Base-by-base conservation (phyloP, 2,329 filamentous ascomycete species). In the Pseudogymnoascus sp. region DNA sequence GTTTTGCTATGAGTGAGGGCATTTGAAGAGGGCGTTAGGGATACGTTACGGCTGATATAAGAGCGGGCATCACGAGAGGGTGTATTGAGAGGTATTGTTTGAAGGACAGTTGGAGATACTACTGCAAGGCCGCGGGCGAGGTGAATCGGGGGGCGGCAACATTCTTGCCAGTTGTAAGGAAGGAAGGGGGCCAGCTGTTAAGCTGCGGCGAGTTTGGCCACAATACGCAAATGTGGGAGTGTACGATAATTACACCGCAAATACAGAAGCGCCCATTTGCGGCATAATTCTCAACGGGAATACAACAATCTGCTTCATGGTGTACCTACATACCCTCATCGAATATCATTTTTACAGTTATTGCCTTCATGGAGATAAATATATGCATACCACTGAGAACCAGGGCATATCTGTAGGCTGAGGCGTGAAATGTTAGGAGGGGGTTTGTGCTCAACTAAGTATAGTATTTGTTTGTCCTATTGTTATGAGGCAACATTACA, bases 1-100 rank as follows among this genome's bases (percentile, higher is more conserved):
- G 70, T 8, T 72, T 73, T 62, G 58, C 44, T n/a, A 61, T 71
- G 62, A 68, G 67, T 61, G 60, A 66, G 48, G 65, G 61, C 9
- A 59, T 38, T 31, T 39, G 58, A 39, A 39, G 36, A 59, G 33
- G 15, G 10, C n/a, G n/a, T 33, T 55, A 29, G 29, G 3, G 29
- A 17, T 55, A 35, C 29, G 48, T 35, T 35, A 17, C 44, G 8
- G 29, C 35, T 55, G 29, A 17, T 55, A 33, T 15, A 55, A 21
- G 48, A 55, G 27, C 15, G 44, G 44, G 4, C 44, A 25, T 55
- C 9, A 35, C 9, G 48, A 33, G 27, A 17, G 48, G 4, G 29
- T 21, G 15, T 9, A 35, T 33, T 29, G 13, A 12, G n/a, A 17
- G 44, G n/a, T 55, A 12, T 33, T 55, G 17, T 33, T 55, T 55